Evolutionary conservation across 106 monocot genomes (phyloP).

Genomic region (Dioscorea zingiberensis): DNA sequence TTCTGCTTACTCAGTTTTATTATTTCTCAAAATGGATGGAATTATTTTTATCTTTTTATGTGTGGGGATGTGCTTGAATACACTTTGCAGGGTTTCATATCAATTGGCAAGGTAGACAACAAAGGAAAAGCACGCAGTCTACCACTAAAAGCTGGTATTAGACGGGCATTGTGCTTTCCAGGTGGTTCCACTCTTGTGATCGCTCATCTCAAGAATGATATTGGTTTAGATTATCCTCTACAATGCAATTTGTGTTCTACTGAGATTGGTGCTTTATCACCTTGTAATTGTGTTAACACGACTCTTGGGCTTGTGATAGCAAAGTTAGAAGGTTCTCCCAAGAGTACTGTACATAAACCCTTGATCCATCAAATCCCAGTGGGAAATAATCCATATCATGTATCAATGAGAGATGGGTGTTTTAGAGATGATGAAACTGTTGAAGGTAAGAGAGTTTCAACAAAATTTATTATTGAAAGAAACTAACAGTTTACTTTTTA

Average conservation of each 20-base stretch:
- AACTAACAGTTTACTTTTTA: too few species aligned
- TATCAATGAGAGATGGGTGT: neutral
- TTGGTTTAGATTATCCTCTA: slow-evolving; percentile 2
- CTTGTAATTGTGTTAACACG: neutral
- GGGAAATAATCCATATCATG: neutral
- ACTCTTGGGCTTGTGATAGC: slow-evolving; percentile 4
- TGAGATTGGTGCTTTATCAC: slow-evolving; percentile 3
- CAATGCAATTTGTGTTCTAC: slow-evolving; percentile 3
- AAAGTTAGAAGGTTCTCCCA: neutral
- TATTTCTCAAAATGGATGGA: too few species aligned
- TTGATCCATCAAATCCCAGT: neutral
- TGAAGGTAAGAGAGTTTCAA: slow-evolving; percentile 6
- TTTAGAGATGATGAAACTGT: slow-evolving; percentile 1
- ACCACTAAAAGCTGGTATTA: slow-evolving; percentile 66
- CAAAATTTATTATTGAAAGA: too few species aligned
- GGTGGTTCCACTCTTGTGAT: slow-evolving; percentile 85
- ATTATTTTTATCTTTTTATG: too few species aligned
- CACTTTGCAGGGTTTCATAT: slow-evolving; percentile 61
- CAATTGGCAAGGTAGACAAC: slow-evolving; percentile 58
- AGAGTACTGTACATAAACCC: neutral
- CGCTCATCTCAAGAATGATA: slow-evolving; percentile 42
- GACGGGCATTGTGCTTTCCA: slow-evolving; percentile 73
- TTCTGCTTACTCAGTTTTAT: too few species aligned
- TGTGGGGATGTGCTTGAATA: neutral
- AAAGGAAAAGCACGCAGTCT: slow-evolving; percentile 63